phyloP scores from a whole-genome alignment of 495 filamentous ascomycete species.

The Corynascus novoguineensis region DNA sequence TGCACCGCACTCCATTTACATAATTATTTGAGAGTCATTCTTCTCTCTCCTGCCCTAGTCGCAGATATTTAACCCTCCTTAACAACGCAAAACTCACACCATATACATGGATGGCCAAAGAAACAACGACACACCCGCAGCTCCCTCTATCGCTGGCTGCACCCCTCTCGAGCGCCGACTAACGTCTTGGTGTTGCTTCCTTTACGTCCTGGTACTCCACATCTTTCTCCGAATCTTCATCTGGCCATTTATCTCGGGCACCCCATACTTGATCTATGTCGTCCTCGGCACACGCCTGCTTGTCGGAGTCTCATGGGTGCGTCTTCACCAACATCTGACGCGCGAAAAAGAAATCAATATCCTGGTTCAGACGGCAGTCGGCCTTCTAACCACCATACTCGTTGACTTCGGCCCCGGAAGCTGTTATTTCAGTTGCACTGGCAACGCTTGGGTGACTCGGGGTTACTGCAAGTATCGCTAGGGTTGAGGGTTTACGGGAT shows the following conservation, averaged over 20 bases:
- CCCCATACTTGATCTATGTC: not conserved
- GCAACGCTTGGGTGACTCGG: not conserved
- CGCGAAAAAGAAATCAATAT: not conserved
- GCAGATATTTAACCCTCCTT: too few species aligned
- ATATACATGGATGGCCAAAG: constrained; percentile 2
- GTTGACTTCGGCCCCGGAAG: not conserved
- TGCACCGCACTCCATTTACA: too few species aligned
- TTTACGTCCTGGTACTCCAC: not conserved
- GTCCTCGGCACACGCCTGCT: not conserved
- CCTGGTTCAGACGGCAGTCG: not conserved
- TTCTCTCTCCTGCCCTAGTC: not conserved
- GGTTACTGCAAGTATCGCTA: not conserved
- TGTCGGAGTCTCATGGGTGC: not conserved
- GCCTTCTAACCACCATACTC: not conserved
- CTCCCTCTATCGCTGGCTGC: not conserved
- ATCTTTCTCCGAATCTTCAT: not conserved
- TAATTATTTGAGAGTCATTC: not conserved
- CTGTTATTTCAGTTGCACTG: not conserved
- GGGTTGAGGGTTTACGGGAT: not conserved
- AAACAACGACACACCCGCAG: not conserved
- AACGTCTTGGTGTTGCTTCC: constrained; percentile 1
- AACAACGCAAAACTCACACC: not conserved
- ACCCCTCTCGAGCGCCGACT: constrained; percentile 7
- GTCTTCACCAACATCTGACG: not conserved
- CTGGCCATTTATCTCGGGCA: not conserved